These are phyloP conservation scores for Rhynchospora pubera DNA, from an alignment of 176 grass and related monocot genomes.

Conservation along the genomic window DNA sequence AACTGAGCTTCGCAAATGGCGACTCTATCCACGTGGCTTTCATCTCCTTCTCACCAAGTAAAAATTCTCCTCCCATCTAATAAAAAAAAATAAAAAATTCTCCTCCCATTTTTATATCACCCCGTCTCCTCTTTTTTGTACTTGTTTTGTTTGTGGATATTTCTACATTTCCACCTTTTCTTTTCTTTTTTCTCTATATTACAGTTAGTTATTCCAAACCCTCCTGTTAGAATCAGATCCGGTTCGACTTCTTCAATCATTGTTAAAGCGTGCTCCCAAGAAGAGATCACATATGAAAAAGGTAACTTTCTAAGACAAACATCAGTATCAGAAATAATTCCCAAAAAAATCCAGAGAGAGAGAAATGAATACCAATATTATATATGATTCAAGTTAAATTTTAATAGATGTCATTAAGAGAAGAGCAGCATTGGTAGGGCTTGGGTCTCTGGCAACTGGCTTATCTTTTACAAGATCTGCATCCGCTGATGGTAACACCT, in stretches of 20 bases:
- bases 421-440: conserved; percentile 47
- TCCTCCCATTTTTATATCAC: background rate
- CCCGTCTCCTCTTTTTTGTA: conserved; percentile 1
- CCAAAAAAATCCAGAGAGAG: background rate
- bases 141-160: background rate
- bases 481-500: conserved; percentile 58
- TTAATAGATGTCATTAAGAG: conserved; percentile 50
- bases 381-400: conserved; percentile 5
- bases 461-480: conserved; percentile 34
- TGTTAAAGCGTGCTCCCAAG: conserved; percentile 28
- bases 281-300: conserved; percentile 33
- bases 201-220: conserved; percentile 43
- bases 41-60: conserved; percentile 55
- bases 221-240: conserved; percentile 8
- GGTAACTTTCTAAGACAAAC: conserved; percentile 14
- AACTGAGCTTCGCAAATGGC: conserved; percentile 39
- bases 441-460: conserved; percentile 44
- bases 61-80: background rate
- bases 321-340: background rate
- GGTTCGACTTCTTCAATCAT: conserved; percentile 23
- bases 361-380: background rate
- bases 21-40: conserved; percentile 41
- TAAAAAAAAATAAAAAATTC: too few species aligned
- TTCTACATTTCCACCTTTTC: background rate
- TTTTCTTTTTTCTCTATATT: conserved; percentile 3